These are phyloP conservation scores for Fonsecaea multimorphosa DNA, from an alignment of 2,329 filamentous ascomycete genomes.

Conservation along the genomic window DNA sequence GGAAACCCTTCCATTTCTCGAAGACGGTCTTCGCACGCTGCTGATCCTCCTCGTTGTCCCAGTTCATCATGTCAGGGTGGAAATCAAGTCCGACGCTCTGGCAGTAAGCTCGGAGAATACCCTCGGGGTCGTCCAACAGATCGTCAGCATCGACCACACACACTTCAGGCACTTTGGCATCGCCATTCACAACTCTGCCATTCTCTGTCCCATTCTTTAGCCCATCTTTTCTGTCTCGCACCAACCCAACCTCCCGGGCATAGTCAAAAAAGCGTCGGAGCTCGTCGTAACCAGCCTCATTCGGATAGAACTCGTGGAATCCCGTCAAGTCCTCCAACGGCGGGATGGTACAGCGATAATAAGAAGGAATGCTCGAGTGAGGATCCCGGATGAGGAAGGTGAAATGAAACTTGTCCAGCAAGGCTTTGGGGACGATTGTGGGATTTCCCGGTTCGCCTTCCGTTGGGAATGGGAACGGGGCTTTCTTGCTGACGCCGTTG, in stretches of 20 bases:
- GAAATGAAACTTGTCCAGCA: constrained; percentile 85
- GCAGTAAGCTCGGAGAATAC: constrained; percentile 79
- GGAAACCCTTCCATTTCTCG: constrained; percentile 97
- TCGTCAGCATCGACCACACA: constrained; percentile 95
- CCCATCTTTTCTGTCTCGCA: constrained; percentile 70
- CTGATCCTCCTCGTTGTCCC: constrained; percentile 78
- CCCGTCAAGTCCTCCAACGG: constrained; percentile 82
- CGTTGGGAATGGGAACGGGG: constrained; percentile 65
- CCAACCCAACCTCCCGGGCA: constrained; percentile 69
- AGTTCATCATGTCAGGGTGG: constrained; percentile 77
- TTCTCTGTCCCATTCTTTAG: constrained; percentile 41
- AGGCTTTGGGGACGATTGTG: constrained; percentile 76
- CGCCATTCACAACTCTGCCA: constrained; percentile 38
- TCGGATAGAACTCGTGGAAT: constrained; percentile 84
- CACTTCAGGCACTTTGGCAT: constrained; percentile 61
- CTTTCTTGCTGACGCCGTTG: constrained; percentile 40
- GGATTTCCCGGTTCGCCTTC: constrained; percentile 74
- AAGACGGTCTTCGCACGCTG: constrained; percentile 73
- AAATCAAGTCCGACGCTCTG: constrained; percentile 79
- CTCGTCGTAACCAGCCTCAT: constrained; percentile 89
- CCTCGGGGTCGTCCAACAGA: constrained; percentile 81
- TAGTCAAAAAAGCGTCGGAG: constrained; percentile 87
- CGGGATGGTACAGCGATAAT: constrained; percentile 91
- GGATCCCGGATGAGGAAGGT: constrained; percentile 97
- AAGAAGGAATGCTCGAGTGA: constrained; percentile 87